phyloP scores from a whole-genome alignment of 177 flowering plant genomes.

The Vitis hybrid region DNA sequence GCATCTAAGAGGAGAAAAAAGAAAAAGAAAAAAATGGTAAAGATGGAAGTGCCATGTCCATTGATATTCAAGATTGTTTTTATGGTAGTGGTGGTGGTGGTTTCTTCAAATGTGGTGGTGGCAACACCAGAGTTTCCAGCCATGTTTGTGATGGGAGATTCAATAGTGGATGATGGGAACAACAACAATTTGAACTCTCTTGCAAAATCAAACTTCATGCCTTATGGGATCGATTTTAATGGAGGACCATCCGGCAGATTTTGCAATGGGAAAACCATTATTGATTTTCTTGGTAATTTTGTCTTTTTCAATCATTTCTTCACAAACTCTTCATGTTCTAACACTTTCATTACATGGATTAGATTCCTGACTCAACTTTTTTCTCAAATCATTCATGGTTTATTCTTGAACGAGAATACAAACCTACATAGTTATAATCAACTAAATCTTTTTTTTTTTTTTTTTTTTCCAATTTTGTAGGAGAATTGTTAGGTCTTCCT shows the following conservation, averaged over 20 bases:
- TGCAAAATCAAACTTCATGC: slow-evolving; percentile 42
- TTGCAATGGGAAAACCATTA: slow-evolving; percentile 40
- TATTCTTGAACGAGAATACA: too few relatives aligned
- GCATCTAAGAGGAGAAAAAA: too few relatives aligned
- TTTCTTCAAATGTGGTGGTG: neutral
- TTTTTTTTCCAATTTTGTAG: slow-evolving; percentile 12
- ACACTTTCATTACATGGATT: too few relatives aligned
- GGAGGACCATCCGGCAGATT: slow-evolving; percentile 48
- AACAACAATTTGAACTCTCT: slow-evolving; percentile 38
- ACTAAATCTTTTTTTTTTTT: too few relatives aligned
- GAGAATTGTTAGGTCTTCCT: slow-evolving; percentile 36
- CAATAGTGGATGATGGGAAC: slow-evolving; percentile 43
- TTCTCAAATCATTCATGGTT: too few relatives aligned
- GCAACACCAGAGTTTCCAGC: slow-evolving; percentile 23
- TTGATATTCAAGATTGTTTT: neutral
- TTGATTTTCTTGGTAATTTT: slow-evolving; percentile 36
- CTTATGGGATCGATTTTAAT: slow-evolving; percentile 47
- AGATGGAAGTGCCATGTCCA: too few relatives aligned
- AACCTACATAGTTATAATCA: too few relatives aligned
- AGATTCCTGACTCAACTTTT: too few relatives aligned
- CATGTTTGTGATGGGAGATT: slow-evolving; percentile 49
- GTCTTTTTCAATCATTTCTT: neutral
- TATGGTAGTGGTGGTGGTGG: neutral
- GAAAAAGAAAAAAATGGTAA: too few relatives aligned
- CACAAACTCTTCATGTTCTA: too few relatives aligned